phyloP scores from a whole-genome alignment of 768 basidiomycete genomes.

The Saitozyma podzolica region DNA sequence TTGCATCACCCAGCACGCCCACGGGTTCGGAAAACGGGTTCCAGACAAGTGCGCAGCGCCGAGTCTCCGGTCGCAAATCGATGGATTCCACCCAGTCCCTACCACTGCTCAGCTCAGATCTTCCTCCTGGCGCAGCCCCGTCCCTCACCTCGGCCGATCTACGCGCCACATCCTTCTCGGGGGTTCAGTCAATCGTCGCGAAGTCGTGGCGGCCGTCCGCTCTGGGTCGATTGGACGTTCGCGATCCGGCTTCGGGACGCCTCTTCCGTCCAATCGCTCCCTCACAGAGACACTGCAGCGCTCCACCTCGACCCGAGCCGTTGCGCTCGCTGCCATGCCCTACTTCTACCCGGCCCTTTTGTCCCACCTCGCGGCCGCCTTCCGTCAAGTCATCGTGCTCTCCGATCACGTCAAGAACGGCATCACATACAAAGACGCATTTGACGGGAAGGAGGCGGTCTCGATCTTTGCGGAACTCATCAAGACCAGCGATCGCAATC shows the following conservation, averaged over 20 bases:
- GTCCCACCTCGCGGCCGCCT: slow-evolving; percentile 90
- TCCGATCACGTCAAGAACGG: slow-evolving; percentile 88
- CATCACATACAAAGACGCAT: slow-evolving; percentile 91
- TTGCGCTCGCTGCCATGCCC: slow-evolving; percentile 62
- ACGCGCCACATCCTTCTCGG: slow-evolving; percentile 49
- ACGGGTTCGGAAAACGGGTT: slow-evolving; percentile 35
- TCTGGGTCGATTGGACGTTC: slow-evolving; percentile 43
- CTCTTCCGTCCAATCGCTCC: slow-evolving; percentile 38
- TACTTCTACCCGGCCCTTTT: slow-evolving; percentile 93
- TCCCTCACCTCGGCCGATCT: slow-evolving; percentile 25
- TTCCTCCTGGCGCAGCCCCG: slow-evolving; percentile 35
- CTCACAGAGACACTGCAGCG: slow-evolving; percentile 32
- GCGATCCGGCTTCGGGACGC: slow-evolving; percentile 28
- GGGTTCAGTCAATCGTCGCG: slow-evolving; percentile 26
- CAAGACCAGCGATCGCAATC: slow-evolving; percentile 94
- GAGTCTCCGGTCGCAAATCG: slow-evolving; percentile 41
- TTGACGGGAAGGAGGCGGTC: slow-evolving; percentile 95
- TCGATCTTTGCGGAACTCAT: slow-evolving; percentile 97
- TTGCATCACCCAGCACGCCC: slow-evolving; percentile 37
- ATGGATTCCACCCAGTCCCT: slow-evolving; percentile 45
- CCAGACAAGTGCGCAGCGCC: slow-evolving; percentile 21
- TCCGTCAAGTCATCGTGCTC: slow-evolving; percentile 75
- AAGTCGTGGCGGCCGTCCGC: slow-evolving; percentile 35
- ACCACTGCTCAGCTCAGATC: slow-evolving; percentile 19
- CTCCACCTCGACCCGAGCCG: slow-evolving; percentile 46